phyloP scores from a whole-genome alignment of 306 rosid genomes.

The Amphicarpaea edgeworthii region DNA sequence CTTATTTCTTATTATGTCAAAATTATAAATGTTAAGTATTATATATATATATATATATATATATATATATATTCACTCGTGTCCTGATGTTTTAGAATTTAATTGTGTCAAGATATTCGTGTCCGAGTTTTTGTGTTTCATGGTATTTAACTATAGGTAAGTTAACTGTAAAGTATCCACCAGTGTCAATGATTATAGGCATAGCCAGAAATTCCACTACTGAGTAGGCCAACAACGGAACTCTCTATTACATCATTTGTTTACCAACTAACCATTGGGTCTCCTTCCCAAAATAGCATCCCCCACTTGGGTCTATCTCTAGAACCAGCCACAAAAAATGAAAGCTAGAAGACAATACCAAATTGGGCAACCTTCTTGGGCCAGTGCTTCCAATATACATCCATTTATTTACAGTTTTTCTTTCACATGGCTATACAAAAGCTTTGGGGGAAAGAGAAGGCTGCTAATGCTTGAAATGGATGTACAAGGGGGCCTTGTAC shows the following conservation, averaged over 20 bases:
- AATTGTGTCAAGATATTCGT: no score
- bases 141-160: conserved; percentile 78
- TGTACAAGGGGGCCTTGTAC: conserved; percentile 36
- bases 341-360: no score
- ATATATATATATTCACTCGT: no score
- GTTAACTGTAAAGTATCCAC: conserved; percentile 90
- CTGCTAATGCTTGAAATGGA: conserved; percentile 43
- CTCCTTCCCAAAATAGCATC: conserved; percentile 98
- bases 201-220: conserved; percentile 94
- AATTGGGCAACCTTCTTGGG: conserved; percentile 40
- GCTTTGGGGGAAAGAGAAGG: no score
- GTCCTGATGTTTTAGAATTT: no score
- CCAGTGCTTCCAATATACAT: no score
- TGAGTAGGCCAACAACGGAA: conserved; percentile 86
- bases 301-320: conserved; percentile 94
- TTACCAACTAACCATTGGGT: conserved; percentile 99
- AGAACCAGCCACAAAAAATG: conserved; percentile 93
- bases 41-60: no score
- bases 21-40: no score
- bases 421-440: conserved; percentile 56
- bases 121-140: no score
- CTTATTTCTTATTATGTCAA: no score
- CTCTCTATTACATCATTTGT: conserved; percentile 94
- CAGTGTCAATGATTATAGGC: conserved; percentile 95
- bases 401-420: conserved; percentile 60